Evolutionary conservation across 2,329 filamentous ascomycete species (phyloP).

Genomic region (Fusarium sp.): DNA sequence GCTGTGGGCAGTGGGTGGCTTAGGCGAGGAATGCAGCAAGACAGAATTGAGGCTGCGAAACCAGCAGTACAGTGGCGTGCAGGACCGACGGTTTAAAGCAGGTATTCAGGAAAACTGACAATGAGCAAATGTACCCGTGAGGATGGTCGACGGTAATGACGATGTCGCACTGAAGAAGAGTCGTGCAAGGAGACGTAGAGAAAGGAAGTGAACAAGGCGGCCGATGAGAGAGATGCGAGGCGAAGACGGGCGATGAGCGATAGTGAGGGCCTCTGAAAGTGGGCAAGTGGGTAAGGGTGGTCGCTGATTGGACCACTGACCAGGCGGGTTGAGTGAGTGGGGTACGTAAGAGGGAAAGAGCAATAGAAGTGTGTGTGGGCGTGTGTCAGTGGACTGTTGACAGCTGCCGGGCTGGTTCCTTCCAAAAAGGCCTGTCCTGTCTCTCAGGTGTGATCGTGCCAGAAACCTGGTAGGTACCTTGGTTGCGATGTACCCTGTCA

Average conservation of each 20-base stretch:
- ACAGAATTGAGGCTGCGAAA: conserved; percentile 39
- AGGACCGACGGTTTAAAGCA: conserved; percentile 24
- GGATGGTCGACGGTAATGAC: conserved; percentile 31
- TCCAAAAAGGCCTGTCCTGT: conserved; percentile 40
- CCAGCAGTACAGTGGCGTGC: conserved; percentile 18
- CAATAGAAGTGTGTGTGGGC: conserved; percentile 36
- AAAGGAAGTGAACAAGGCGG: conserved; percentile 37
- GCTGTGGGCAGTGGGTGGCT: conserved; percentile 41
- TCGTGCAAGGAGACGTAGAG: conserved; percentile 33
- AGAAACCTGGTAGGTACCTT: conserved; percentile 35
- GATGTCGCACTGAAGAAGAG: conserved; percentile 31
- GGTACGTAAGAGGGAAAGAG: conserved; percentile 36
- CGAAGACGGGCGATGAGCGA: conserved; percentile 41
- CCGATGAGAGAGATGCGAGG: conserved; percentile 42
- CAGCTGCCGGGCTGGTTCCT: conserved; percentile 43
- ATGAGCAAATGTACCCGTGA: conserved; percentile 28
- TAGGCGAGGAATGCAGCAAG: conserved; percentile 31
- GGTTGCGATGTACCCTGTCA: conserved; percentile 25
- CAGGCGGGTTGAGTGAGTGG: conserved; percentile 26
- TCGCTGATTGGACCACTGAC: conserved; percentile 6
- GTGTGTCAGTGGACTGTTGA: conserved; percentile 42
- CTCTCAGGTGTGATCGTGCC: conserved; percentile 41
- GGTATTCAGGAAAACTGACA: conserved; percentile 8
- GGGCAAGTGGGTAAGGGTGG: conserved; percentile 26
- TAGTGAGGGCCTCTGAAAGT: conserved; percentile 39